Conservation (phyloP, 2,329 filamentous ascomycete species). For the Scytalidium lignicola region DNA sequence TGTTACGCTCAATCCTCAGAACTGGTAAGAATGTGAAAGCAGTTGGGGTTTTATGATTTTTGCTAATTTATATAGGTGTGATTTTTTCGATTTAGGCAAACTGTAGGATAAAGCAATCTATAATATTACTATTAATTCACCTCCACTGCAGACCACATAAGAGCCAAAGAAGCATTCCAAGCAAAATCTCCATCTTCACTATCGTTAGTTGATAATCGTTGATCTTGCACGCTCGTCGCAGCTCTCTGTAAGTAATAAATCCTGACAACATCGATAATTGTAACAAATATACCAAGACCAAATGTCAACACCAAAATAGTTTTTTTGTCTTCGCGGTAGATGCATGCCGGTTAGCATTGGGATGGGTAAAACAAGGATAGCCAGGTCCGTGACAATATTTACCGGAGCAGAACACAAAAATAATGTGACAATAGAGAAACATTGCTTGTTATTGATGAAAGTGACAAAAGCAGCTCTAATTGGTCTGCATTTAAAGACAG, state of each 20-base stretch:
- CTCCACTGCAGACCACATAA: constrained; percentile 93
- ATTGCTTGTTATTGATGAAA: constrained; percentile 31
- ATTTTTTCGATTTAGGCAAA: too few species aligned
- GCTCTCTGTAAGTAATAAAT: constrained; percentile 78
- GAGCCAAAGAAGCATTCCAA: constrained; percentile 75
- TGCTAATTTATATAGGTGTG: too few species aligned
- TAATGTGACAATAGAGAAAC: constrained; percentile 51
- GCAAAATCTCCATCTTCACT: constrained; percentile 39
- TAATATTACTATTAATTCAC: too few species aligned
- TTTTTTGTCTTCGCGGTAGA: constrained; percentile 79
- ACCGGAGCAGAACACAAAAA: constrained; percentile 76
- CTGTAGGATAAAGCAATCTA: too few species aligned
- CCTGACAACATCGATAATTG: constrained; percentile 80
- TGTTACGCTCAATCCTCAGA: too few species aligned
- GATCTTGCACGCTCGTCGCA: constrained; percentile 3
- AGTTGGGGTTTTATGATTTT: too few species aligned
- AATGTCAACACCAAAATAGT: constrained; percentile 84
- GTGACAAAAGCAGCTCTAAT: constrained; percentile 61
- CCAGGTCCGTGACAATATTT: constrained; percentile 87
- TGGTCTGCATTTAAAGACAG: constrained; percentile 80
- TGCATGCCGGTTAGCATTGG: constrained; percentile 84
- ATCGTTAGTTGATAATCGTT: constrained; percentile 1
- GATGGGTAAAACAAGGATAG: constrained; percentile 81
- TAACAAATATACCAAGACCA: constrained; percentile 78
- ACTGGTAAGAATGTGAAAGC: too few species aligned